Evolutionary conservation across 2,329 filamentous ascomycete species (phyloP).

Genomic region (Diplodia scrobiculata): DNA sequence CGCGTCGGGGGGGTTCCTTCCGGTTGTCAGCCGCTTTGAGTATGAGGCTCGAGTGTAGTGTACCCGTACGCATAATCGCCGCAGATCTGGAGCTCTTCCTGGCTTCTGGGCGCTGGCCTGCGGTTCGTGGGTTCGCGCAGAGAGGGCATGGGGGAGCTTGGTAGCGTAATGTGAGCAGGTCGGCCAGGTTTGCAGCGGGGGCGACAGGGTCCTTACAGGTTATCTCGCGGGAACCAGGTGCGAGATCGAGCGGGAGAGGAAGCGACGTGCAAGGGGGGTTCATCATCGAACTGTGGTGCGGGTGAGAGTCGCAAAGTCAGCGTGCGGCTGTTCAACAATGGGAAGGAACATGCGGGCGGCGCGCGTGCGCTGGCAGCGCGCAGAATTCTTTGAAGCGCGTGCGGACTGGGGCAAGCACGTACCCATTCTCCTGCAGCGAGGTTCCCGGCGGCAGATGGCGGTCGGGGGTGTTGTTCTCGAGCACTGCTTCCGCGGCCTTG

Average conservation of each 20-base stretch:
- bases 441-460: background rate
- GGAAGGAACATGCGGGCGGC: background rate
- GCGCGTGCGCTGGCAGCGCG: background rate
- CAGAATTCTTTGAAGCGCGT: background rate
- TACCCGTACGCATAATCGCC: background rate
- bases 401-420: background rate
- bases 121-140: background rate
- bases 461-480: background rate
- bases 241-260: background rate
- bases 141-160: slow-evolving; percentile 4
- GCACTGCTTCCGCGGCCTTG: background rate
- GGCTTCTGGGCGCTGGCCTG: background rate
- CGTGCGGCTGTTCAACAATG: background rate
- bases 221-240: background rate
- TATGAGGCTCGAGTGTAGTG: background rate
- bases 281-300: slow-evolving; percentile 10
- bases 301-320: background rate
- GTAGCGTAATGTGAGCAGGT: background rate
- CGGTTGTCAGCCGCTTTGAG: background rate
- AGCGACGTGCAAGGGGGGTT: slow-evolving; percentile 1
- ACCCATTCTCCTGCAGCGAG: background rate
- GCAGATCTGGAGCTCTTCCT: background rate
- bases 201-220: background rate
- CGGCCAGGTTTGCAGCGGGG: background rate
- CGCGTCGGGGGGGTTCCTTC: slow-evolving; percentile 1